Percentiles rank a stretch among this genome's conserved stretches.
Evolutionary conservation across 345 rosid genomes (phyloP).

Genomic region (Abelmoschus esculentus): DNA sequence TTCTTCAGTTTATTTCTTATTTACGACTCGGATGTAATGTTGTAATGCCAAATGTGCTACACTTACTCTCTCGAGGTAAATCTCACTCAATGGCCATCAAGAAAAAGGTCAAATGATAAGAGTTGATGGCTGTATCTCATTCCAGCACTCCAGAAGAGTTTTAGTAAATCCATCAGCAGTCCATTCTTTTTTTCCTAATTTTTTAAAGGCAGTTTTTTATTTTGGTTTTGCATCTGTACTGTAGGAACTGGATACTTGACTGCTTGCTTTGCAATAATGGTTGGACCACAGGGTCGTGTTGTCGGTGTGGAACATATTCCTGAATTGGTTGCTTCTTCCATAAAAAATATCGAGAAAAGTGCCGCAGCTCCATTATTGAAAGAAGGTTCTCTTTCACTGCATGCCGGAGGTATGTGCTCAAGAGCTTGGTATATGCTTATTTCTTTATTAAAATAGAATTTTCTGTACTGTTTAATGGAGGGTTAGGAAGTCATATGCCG

Average conservation of each 20-base stretch:
- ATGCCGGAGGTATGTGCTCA: slow-evolving; percentile 64
- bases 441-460: background rate
- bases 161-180: background rate
- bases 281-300: slow-evolving; percentile 74
- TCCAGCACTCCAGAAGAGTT: background rate
- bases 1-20: background rate
- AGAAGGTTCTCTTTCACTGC: slow-evolving; percentile 70
- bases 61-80: background rate
- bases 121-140: background rate
- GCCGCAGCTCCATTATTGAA: slow-evolving; percentile 58
- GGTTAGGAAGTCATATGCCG: background rate
- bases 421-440: background rate
- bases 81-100: background rate
- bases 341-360: slow-evolving; percentile 63
- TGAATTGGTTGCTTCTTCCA: slow-evolving; percentile 58
- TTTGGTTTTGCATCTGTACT: slow-evolving; percentile 1
- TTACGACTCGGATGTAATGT: slow-evolving; percentile 2
- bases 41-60: background rate
- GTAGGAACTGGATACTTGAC: slow-evolving; percentile 91
- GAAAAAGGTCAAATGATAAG: background rate
- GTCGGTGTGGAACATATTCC: slow-evolving; percentile 95
- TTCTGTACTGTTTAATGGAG: background rate
- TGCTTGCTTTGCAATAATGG: slow-evolving; percentile 91
- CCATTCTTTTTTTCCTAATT: background rate
- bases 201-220: background rate